Base-by-base conservation (phyloP, 805 yeast species). In the Cyberlindnera bimundalis region DNA sequence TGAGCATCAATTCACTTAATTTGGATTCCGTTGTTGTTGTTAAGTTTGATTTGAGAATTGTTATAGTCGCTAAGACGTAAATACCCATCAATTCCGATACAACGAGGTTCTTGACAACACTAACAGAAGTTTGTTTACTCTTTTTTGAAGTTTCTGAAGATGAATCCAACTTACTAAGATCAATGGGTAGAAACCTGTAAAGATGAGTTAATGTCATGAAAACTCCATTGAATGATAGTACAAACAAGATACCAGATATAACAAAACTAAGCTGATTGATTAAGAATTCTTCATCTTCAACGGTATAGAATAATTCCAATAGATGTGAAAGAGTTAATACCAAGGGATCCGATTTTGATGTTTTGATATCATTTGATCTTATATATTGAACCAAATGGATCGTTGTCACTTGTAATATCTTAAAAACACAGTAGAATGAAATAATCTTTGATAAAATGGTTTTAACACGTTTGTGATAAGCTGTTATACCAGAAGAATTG, bases 161-260 rank as follows among this genome's bases (percentile, higher is more conserved):
- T 16, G 37, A 38, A 38, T 31, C 47, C 46, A 46, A 39, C 5
- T 53, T 42, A 27, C 61, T 62, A n/a, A 66, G 48, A 30, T 60
- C 59, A 8, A 61, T 45, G 3, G 73, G 73, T 7, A 67, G 37
- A 29, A 68, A 52, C 12, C 63, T 60, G 28, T 65, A 55, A 13
- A 81, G 60, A 25, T 81, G 80, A 30, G 76, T 71, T 43, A 82
- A 72, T 0, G 90, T 81, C 29, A 71, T 62, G 35, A 72, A 58
- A 1, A 83, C 89, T 40, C 81, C 81, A 19, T 83, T 78, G 50
- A 83, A 71, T 1, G 87, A 79, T 43, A 83, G 72, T 1, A 76
- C 53, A 50, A 83, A 82, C 38, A 83, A 64, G 13, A 73, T 68
- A 10, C 81, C 77, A 1, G 86, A 77, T 13, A 82, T 54, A 3